phyloP scores from a whole-genome alignment of 345 rosid species.

The Lagerstroemia speciosa region DNA sequence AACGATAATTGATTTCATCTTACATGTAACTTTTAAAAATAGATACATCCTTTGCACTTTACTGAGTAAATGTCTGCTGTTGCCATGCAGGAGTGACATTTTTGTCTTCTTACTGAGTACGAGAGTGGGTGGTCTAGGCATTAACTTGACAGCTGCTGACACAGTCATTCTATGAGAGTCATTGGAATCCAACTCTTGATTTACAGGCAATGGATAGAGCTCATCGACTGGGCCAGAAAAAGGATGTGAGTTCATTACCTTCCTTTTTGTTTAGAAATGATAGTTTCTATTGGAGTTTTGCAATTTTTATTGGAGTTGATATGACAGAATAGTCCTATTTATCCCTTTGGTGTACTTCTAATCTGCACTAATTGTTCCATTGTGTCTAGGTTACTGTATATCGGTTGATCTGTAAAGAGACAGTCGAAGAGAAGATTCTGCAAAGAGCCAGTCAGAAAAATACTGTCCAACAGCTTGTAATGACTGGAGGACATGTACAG shows the following conservation, averaged over 20 bases:
- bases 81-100: conserved; percentile 79
- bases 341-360: conserved; percentile 1
- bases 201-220: conserved; percentile 99
- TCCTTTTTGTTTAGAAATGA: neutral
- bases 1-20: neutral
- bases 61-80: neutral
- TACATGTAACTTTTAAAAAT: no score
- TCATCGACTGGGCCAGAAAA: conserved; percentile 98
- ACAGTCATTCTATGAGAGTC: conserved; percentile 99
- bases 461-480: conserved; percentile 98
- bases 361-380: conserved; percentile 1
- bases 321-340: no score
- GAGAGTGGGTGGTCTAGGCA: conserved; percentile 99
- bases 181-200: conserved; percentile 99
- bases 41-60: neutral
- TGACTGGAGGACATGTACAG: conserved; percentile 99
- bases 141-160: conserved; percentile 99
- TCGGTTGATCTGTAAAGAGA: conserved; percentile 97
- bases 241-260: conserved; percentile 67
- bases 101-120: conserved; percentile 99
- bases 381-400: conserved; percentile 81
- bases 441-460: conserved; percentile 98
- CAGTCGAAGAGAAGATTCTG: conserved; percentile 95
- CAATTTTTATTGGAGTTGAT: neutral
- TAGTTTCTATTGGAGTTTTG: no score